Conservation (phyloP, 2,329 filamentous ascomycete species). For the Phialemoniopsis sp. region DNA sequence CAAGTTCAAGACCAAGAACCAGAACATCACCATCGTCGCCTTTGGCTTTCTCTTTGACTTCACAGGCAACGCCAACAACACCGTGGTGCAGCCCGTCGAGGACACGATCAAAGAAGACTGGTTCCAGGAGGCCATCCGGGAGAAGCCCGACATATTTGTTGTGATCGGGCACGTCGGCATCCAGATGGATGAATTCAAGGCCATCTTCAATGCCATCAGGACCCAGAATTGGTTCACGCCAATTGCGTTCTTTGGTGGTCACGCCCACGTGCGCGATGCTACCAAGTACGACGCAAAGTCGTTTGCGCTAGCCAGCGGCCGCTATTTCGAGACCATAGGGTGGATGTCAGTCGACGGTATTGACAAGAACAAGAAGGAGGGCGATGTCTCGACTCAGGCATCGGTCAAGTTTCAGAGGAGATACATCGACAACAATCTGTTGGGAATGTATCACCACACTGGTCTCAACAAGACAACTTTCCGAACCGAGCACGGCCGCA, state of each 20-base stretch:
- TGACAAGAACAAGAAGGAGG: slow-evolving; percentile 24
- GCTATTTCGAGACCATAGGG: slow-evolving; percentile 93
- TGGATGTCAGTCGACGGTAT: slow-evolving; percentile 82
- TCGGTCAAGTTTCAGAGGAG: slow-evolving; percentile 64
- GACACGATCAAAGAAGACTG: slow-evolving; percentile 79
- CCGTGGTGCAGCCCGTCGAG: slow-evolving; percentile 73
- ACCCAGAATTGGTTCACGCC: slow-evolving; percentile 73
- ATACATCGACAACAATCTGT: slow-evolving; percentile 94
- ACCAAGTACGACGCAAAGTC: slow-evolving; percentile 73
- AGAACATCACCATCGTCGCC: slow-evolving; percentile 76
- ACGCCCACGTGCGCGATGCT: slow-evolving; percentile 85
- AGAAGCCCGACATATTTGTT: slow-evolving; percentile 83
- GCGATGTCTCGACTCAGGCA: slow-evolving; percentile 21
- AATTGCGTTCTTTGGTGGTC: slow-evolving; percentile 89
- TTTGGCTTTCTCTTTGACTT: slow-evolving; percentile 98
- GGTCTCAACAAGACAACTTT: slow-evolving; percentile 69
- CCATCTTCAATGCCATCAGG: slow-evolving; percentile 75
- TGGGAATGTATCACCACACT: slow-evolving; percentile 78
- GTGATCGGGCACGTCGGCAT: slow-evolving; percentile 83
- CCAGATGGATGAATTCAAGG: slow-evolving; percentile 72
- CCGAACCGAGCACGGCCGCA: slow-evolving; percentile 67
- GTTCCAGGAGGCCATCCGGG: slow-evolving; percentile 83
- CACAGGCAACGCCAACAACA: slow-evolving; percentile 85
- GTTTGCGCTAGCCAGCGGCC: slow-evolving; percentile 77
- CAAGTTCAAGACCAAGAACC: slow-evolving; percentile 89